phyloP scores from a whole-genome alignment of 148 eudicot genomes.

The Vaccinium corymbosum region DNA sequence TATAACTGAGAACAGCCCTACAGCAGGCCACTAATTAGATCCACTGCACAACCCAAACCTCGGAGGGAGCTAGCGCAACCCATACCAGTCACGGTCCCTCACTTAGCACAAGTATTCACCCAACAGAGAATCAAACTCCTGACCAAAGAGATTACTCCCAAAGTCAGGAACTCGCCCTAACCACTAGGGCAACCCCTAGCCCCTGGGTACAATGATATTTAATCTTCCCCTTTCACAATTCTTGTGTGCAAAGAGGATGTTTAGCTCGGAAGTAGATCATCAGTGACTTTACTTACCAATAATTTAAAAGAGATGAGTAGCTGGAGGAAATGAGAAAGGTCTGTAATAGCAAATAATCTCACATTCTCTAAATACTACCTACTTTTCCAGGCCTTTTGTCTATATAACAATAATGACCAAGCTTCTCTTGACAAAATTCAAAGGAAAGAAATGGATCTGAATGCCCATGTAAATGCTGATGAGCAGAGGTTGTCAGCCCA shows the following conservation, averaged over 20 bases:
- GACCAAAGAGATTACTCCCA: too few relatives aligned
- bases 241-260: background rate
- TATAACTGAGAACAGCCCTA: too few relatives aligned
- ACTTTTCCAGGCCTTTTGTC: background rate
- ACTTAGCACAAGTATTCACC: too few relatives aligned
- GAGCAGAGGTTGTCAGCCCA: background rate
- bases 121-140: too few relatives aligned
- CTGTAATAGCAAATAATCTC: background rate
- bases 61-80: too few relatives aligned
- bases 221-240: background rate
- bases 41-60: too few relatives aligned
- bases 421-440: background rate
- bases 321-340: background rate
- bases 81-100: too few relatives aligned
- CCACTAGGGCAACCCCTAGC: too few relatives aligned
- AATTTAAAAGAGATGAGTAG: background rate
- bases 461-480: background rate
- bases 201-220: too few relatives aligned
- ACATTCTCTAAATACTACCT: background rate
- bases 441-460: background rate
- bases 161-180: too few relatives aligned
- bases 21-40: too few relatives aligned
- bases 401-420: background rate
- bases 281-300: background rate
- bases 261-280: background rate